These are phyloP conservation scores for Phytophthora quininea DNA, from an alignment of 352 stramenopile species.

Conservation along the genomic window DNA sequence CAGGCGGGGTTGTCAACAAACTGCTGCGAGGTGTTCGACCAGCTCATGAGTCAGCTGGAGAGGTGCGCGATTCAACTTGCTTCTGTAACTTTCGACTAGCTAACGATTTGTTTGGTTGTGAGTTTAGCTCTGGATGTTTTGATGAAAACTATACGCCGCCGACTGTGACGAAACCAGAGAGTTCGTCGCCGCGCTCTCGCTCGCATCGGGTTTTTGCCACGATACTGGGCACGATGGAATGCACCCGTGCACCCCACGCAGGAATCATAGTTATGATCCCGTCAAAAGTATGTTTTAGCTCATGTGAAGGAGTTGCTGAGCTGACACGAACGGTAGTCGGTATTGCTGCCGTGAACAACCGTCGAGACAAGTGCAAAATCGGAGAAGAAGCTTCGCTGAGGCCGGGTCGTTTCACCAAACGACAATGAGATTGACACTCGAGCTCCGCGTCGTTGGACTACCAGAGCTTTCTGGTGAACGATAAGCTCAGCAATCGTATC, in stretches of 20 bases:
- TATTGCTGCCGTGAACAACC: not conserved
- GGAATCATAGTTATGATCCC: constrained; percentile 14
- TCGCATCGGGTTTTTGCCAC: constrained; percentile 35
- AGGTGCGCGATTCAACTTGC: constrained; percentile 28
- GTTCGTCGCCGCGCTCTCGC: constrained; percentile 18
- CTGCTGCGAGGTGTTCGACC: constrained; percentile 37
- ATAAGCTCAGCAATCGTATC: not conserved
- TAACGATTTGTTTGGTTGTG: not conserved
- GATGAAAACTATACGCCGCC: constrained; percentile 48
- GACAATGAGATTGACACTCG: not conserved
- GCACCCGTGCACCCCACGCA: constrained; percentile 51
- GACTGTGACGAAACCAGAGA: constrained; percentile 49
- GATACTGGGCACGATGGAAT: constrained; percentile 44
- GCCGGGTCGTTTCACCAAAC: constrained; percentile 24
- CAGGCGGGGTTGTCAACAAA: constrained; percentile 46
- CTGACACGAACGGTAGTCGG: not conserved
- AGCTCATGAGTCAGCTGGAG: constrained; percentile 52
- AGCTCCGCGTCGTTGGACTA: not conserved
- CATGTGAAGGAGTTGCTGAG: too few species aligned
- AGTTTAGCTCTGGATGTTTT: constrained; percentile 55
- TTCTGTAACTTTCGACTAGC: not conserved
- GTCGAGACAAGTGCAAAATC: constrained; percentile 19
- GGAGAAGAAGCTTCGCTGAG: constrained; percentile 26
- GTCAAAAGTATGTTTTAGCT: too few species aligned
- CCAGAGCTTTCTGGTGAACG: not conserved